Evolutionary conservation across 352 stramenopile species (phyloP).

Genomic region (Pythium utonaiense): DNA sequence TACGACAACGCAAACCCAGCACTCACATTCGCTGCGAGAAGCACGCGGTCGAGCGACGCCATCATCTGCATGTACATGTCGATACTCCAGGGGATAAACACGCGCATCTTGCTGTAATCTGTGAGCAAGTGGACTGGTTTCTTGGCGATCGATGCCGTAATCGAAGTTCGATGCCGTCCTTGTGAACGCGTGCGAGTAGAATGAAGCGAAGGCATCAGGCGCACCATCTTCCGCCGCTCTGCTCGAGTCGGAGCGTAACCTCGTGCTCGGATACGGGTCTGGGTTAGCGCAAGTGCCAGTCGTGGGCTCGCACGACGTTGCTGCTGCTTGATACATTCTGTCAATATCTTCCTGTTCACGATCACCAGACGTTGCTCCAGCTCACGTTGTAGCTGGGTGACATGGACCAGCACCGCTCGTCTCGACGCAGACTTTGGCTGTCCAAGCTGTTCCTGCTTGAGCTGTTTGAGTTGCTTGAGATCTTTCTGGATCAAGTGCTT

Average conservation of each 20-base stretch:
- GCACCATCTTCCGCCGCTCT: slow-evolving; percentile 37
- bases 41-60: slow-evolving; percentile 33
- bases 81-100: slow-evolving; percentile 72
- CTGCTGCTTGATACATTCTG: slow-evolving; percentile 49
- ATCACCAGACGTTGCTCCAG: slow-evolving; percentile 52
- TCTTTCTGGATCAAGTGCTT: slow-evolving; percentile 62
- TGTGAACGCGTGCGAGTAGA: neutral
- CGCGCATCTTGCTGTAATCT: slow-evolving; percentile 49
- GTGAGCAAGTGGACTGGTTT: neutral
- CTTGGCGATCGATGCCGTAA: neutral
- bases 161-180: neutral
- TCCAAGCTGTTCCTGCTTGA: slow-evolving; percentile 9
- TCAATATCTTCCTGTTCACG: slow-evolving; percentile 59
- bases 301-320: slow-evolving; percentile 4
- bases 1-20: slow-evolving; percentile 54
- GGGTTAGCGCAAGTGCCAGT: slow-evolving; percentile 31
- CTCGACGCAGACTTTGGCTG: slow-evolving; percentile 9
- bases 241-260: slow-evolving; percentile 39
- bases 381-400: slow-evolving; percentile 40
- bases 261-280: slow-evolving; percentile 33
- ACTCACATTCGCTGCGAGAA: slow-evolving; percentile 13
- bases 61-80: slow-evolving; percentile 77
- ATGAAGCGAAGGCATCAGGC: neutral
- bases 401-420: slow-evolving; percentile 42
- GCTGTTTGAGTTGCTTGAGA: slow-evolving; percentile 20